These are phyloP conservation scores for Cryptomeria japonica DNA, from an alignment of 75 land plant genomes.

Conservation along the genomic window DNA sequence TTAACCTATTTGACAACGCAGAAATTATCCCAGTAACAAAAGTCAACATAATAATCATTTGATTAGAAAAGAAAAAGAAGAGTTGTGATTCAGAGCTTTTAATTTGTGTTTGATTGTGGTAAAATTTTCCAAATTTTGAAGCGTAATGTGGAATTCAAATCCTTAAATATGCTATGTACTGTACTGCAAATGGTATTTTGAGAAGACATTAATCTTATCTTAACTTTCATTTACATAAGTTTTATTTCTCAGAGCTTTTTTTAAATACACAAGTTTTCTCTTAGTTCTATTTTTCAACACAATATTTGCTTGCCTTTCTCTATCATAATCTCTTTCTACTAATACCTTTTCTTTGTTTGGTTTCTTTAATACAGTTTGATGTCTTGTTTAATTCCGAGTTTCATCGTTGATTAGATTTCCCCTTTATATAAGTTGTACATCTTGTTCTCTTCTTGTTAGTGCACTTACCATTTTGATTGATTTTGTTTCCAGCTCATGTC, in stretches of 20 bases:
- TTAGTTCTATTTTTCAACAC: background rate
- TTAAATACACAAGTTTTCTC: background rate
- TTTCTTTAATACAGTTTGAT: background rate
- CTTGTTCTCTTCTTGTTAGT: background rate
- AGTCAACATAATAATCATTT: background rate
- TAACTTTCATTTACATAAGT: background rate
- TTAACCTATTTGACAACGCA: background rate
- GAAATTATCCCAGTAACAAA: background rate
- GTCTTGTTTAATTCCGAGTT: background rate
- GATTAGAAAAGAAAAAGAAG: background rate
- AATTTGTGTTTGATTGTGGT: background rate
- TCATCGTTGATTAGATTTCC: background rate
- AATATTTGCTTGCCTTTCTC: background rate
- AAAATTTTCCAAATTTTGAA: background rate
- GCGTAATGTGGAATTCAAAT: background rate
- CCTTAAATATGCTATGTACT: background rate
- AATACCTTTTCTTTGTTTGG: background rate
- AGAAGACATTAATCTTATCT: background rate
- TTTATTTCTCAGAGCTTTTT: background rate
- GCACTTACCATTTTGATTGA: slow-evolving; percentile 5
- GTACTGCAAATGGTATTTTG: background rate
- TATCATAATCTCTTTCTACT: background rate
- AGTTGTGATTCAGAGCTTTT: background rate
- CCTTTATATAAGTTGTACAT: background rate
- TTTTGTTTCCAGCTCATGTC: background rate